These are phyloP conservation scores for Plectosphaerella plurivora DNA, from an alignment of 2,329 filamentous ascomycete genomes.

Conservation along the genomic window DNA sequence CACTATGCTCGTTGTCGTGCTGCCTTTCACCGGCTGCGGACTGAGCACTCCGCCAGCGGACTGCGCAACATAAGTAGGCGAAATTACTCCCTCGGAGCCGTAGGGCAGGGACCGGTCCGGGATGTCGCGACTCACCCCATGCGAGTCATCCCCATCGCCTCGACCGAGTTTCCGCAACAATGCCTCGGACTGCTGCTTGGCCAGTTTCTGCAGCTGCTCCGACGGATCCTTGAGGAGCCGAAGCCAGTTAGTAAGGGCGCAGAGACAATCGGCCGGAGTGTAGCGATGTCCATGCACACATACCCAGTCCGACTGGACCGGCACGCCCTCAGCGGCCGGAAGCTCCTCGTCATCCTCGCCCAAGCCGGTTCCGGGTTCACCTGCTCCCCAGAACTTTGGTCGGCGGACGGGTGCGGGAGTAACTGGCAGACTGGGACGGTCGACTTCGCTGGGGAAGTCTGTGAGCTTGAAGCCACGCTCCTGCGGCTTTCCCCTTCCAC, in stretches of 20 bases:
- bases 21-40: slow-evolving; percentile 38
- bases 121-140: slow-evolving; percentile 33
- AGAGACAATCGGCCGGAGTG: slow-evolving; percentile 47
- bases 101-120: slow-evolving; percentile 47
- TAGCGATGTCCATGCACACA: slow-evolving; percentile 58
- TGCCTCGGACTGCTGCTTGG: slow-evolving; percentile 59
- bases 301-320: slow-evolving; percentile 90
- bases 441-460: slow-evolving; percentile 78
- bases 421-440: slow-evolving; percentile 84
- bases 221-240: slow-evolving; percentile 60
- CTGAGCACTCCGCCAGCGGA: slow-evolving; percentile 27
- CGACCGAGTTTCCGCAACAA: slow-evolving; percentile 49
- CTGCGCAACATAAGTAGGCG: slow-evolving; percentile 39
- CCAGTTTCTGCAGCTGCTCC: slow-evolving; percentile 65
- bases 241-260: slow-evolving; percentile 51
- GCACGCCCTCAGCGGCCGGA: slow-evolving; percentile 76
- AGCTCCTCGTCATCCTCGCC: slow-evolving; percentile 56
- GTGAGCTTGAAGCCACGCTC: slow-evolving; percentile 62
- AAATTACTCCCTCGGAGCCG: slow-evolving; percentile 43
- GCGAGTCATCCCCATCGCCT: slow-evolving; percentile 16
- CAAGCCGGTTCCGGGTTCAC: slow-evolving; percentile 32
- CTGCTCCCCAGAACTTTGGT: slow-evolving; percentile 60
- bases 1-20: slow-evolving; percentile 27
- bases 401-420: slow-evolving; percentile 78
- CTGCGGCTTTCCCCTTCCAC: slow-evolving; percentile 15